These are phyloP conservation scores for Phaeoacremonium minimum DNA, from an alignment of 2,329 filamentous ascomycete genomes.

Conservation along the genomic window DNA sequence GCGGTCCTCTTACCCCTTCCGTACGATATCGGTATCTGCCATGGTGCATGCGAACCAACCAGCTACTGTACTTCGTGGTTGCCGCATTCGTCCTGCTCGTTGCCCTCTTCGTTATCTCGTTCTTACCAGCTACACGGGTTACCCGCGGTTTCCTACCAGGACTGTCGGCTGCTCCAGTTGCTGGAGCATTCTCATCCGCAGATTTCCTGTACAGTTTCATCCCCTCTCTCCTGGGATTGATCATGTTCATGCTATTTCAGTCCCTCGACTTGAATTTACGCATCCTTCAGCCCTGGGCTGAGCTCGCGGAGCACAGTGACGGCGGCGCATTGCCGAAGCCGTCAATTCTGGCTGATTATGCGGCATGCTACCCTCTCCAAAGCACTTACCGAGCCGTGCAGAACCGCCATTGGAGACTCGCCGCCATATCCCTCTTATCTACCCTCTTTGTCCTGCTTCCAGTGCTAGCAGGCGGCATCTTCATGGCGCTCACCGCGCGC, in stretches of 20 bases:
- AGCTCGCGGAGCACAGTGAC: constrained; percentile 41
- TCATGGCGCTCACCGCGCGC: constrained; percentile 65
- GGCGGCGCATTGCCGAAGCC: constrained; percentile 58
- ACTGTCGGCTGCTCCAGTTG: constrained; percentile 55
- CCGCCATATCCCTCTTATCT: constrained; percentile 55
- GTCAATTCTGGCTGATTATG: constrained; percentile 67
- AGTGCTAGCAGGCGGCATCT: constrained; percentile 64
- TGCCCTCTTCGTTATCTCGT: constrained; percentile 73
- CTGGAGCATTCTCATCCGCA: constrained; percentile 71
- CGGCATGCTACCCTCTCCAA: constrained; percentile 60
- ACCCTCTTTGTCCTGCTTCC: constrained; percentile 60
- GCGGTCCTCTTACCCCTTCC: constrained; percentile 43
- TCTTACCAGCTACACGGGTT: constrained; percentile 64
- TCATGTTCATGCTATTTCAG: constrained; percentile 64
- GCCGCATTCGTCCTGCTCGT: constrained; percentile 57
- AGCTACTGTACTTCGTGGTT: constrained; percentile 63
- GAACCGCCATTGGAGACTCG: constrained; percentile 63
- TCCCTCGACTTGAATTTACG: constrained; percentile 63
- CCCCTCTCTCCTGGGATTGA: constrained; percentile 62
- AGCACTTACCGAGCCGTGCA: constrained; percentile 51
- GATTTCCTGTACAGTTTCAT: constrained; percentile 85
- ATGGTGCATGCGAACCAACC: constrained; percentile 67
- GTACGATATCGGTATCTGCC: constrained; percentile 67
- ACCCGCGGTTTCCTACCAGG: constrained; percentile 67
- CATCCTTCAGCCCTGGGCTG: constrained; percentile 65